phyloP scores from a whole-genome alignment of 306 rosid species.

The Datisca glomerata region DNA sequence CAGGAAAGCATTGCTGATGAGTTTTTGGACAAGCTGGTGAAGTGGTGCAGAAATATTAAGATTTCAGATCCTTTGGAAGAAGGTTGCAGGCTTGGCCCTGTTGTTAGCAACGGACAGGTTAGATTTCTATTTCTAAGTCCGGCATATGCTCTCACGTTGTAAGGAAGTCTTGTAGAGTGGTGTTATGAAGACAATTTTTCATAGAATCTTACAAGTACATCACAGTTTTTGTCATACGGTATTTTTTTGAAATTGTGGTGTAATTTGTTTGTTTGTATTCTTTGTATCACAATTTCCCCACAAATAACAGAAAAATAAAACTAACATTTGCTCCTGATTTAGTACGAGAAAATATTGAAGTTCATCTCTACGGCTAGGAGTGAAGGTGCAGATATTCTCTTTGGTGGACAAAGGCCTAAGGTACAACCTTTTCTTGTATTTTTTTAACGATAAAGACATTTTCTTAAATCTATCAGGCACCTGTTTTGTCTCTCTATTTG shows the following conservation, averaged over 20 bases:
- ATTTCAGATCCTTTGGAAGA: slow-evolving; percentile 95
- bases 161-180: neutral
- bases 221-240: no score
- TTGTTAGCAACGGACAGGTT: slow-evolving; percentile 89
- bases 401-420: slow-evolving; percentile 90
- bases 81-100: slow-evolving; percentile 98
- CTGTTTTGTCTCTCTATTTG: no score
- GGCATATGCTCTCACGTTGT: neutral
- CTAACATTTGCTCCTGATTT: no score
- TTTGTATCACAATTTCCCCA: no score
- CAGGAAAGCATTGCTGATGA: slow-evolving; percentile 84
- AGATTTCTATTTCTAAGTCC: slow-evolving; percentile 11
- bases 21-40: slow-evolving; percentile 60
- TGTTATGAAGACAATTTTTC: no score
- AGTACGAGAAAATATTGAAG: slow-evolving; percentile 83
- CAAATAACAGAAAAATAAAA: no score
- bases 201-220: no score
- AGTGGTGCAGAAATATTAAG: slow-evolving; percentile 79
- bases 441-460: neutral
- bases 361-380: slow-evolving; percentile 68
- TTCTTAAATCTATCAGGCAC: no score
- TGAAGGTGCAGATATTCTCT: slow-evolving; percentile 84
- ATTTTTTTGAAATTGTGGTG: no score
- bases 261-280: no score
- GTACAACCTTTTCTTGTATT: slow-evolving; percentile 29